phyloP scores from a whole-genome alignment of 2,329 filamentous ascomycete genomes.

The Anisogramma anomala region DNA sequence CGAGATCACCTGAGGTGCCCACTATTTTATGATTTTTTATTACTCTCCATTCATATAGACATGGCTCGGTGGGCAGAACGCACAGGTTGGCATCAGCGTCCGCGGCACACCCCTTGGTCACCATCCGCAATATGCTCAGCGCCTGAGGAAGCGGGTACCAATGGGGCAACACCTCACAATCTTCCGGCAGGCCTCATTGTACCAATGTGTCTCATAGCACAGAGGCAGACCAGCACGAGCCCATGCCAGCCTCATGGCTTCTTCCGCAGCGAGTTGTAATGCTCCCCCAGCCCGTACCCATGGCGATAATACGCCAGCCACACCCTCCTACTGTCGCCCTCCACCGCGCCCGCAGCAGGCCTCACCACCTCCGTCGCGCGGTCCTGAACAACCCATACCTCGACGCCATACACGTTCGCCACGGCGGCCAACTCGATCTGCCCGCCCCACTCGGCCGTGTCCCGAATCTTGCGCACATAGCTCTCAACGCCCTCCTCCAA shows the following conservation, averaged over 20 bases:
- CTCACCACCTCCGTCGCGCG: slow-evolving; percentile 68
- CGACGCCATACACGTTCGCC: slow-evolving; percentile 65
- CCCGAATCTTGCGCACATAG: slow-evolving; percentile 65
- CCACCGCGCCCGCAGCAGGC: slow-evolving; percentile 30
- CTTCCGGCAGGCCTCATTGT: too few relatives aligned
- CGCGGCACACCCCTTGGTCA: too few relatives aligned
- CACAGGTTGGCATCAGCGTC: too few relatives aligned
- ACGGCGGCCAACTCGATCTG: slow-evolving; percentile 82
- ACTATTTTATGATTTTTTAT: too few relatives aligned
- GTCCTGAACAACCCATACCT: slow-evolving; percentile 78
- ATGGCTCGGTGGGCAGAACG: too few relatives aligned
- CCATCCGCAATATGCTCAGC: too few relatives aligned
- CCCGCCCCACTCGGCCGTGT: slow-evolving; percentile 93
- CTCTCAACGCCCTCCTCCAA: slow-evolving; percentile 65
- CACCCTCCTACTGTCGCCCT: slow-evolving; percentile 45
- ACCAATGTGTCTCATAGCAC: too few relatives aligned
- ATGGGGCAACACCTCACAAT: too few relatives aligned
- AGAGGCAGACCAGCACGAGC: too few relatives aligned
- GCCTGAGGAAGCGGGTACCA: too few relatives aligned
- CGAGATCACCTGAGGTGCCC: too few relatives aligned
- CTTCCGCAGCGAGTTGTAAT: slow-evolving; percentile 80
- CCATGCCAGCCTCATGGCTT: slow-evolving; percentile 18
- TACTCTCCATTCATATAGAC: too few relatives aligned
- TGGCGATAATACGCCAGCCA: slow-evolving; percentile 96
- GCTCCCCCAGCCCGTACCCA: slow-evolving; percentile 87